phyloP scores from a whole-genome alignment of 164 flowering plant genomes.

The Brasenia schreberi region DNA sequence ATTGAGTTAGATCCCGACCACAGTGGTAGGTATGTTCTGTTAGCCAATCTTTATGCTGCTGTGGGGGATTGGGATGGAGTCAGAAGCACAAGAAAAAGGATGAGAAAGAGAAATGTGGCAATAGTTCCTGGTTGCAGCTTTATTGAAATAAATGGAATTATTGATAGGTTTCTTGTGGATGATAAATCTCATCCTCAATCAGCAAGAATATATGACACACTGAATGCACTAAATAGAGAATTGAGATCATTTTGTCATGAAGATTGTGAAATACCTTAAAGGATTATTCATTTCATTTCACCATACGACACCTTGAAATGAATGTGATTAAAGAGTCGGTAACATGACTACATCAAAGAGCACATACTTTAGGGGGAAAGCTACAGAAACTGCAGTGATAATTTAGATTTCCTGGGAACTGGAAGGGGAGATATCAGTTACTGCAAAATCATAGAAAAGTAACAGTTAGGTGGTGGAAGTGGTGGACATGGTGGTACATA shows the following conservation, averaged over 20 bases:
- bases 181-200: slow-evolving; percentile 8
- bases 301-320: too few relatives aligned
- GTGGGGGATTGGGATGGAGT: slow-evolving; percentile 12
- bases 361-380: too few relatives aligned
- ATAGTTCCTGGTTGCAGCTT: slow-evolving; percentile 7
- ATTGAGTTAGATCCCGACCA: slow-evolving; percentile 11
- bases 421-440: too few relatives aligned
- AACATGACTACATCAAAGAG: too few relatives aligned
- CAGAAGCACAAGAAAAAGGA: slow-evolving; percentile 7
- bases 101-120: slow-evolving; percentile 9
- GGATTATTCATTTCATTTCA: too few relatives aligned
- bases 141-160: slow-evolving; percentile 6
- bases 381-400: too few relatives aligned
- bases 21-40: slow-evolving; percentile 11
- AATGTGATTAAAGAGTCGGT: too few relatives aligned
- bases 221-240: slow-evolving; percentile 4
- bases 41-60: slow-evolving; percentile 9
- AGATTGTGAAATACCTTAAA: background rate
- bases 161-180: slow-evolving; percentile 7
- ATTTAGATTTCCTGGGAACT: too few relatives aligned
- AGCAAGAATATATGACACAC: slow-evolving; percentile 1
- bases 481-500: too few relatives aligned
- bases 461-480: too few relatives aligned
- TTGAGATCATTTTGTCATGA: background rate
- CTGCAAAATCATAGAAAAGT: too few relatives aligned